Conservation (phyloP, 2,329 filamentous ascomycete species). For the Ophidiomyces ophidiicola region DNA sequence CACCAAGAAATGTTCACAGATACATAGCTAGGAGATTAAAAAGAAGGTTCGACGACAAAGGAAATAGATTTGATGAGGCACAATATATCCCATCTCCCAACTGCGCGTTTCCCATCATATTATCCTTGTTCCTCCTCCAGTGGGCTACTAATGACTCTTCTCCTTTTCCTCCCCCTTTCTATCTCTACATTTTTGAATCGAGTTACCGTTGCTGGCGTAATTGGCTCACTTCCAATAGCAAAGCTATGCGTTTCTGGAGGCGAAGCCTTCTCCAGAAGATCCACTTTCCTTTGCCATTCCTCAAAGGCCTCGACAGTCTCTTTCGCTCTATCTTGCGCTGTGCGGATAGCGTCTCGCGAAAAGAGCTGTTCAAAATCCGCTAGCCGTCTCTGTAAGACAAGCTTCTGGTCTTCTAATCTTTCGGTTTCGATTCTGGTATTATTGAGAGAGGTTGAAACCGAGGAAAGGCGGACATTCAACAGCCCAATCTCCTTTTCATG, state of each 20-base stretch:
- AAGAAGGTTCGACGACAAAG: too few relatives aligned
- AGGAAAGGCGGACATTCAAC: conserved; percentile 33
- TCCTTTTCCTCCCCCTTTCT: conserved; percentile 29
- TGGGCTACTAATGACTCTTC: conserved; percentile 28
- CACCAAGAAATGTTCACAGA: too few relatives aligned
- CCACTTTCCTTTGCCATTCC: conserved; percentile 15
- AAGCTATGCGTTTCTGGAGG: conserved; percentile 14
- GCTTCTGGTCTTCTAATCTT: conserved; percentile 27
- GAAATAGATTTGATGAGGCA: neutral
- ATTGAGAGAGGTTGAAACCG: conserved; percentile 31
- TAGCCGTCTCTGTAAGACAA: conserved; percentile 29
- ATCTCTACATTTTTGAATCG: conserved; percentile 34
- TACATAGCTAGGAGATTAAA: too few relatives aligned
- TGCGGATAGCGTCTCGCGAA: conserved; percentile 29
- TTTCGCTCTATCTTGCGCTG: conserved; percentile 27
- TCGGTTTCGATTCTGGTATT: conserved; percentile 26
- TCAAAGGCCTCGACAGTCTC: conserved; percentile 19
- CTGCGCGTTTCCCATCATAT: too few relatives aligned
- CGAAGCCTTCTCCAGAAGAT: conserved; percentile 14
- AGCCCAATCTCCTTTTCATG: conserved; percentile 28
- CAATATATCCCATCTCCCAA: neutral
- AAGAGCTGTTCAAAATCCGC: conserved; percentile 26
- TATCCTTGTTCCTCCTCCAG: conserved; percentile 22
- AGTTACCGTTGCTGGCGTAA: conserved; percentile 33
- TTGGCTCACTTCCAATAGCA: conserved; percentile 27